These are phyloP conservation scores for Phialemonium atrogriseum DNA, from an alignment of 2,329 filamentous ascomycete genomes.

Conservation along the genomic window DNA sequence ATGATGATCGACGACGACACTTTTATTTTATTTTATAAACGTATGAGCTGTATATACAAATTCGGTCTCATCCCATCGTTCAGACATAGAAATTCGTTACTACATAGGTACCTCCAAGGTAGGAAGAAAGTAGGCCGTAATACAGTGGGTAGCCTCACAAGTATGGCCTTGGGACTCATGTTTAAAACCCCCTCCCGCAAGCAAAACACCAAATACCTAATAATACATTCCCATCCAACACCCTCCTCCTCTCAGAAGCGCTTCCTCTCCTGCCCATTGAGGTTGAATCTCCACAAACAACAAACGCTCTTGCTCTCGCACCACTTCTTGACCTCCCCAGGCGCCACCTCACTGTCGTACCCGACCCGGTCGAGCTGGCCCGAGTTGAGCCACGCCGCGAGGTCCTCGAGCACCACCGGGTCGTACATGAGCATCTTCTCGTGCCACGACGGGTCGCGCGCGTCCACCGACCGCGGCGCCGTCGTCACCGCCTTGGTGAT, in stretches of 20 bases:
- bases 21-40: too few relatives aligned
- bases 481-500: constrained; percentile 48
- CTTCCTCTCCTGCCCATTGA: constrained; percentile 45
- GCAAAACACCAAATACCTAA: too few relatives aligned
- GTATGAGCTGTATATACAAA: too few relatives aligned
- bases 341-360: constrained; percentile 56
- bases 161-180: too few relatives aligned
- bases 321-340: constrained; percentile 72
- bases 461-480: constrained; percentile 40
- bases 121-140: too few relatives aligned
- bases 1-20: too few relatives aligned
- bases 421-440: constrained; percentile 94
- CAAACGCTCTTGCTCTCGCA: constrained; percentile 82
- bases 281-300: constrained; percentile 62
- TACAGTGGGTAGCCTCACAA: too few relatives aligned
- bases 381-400: constrained; percentile 74
- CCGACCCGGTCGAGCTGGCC: constrained; percentile 55
- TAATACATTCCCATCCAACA: too few relatives aligned
- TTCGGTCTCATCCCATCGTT: too few relatives aligned
- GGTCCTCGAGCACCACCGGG: constrained; percentile 78
- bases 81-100: too few relatives aligned
- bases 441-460: constrained; percentile 61
- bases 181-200: too few relatives aligned
- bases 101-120: too few relatives aligned
- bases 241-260: constrained; percentile 22